Evolutionary conservation across 78 protist genomes (phyloP), one percentile per base, ranked within the genome.

Genomic region (Dictyostelium intermedium): DNA sequence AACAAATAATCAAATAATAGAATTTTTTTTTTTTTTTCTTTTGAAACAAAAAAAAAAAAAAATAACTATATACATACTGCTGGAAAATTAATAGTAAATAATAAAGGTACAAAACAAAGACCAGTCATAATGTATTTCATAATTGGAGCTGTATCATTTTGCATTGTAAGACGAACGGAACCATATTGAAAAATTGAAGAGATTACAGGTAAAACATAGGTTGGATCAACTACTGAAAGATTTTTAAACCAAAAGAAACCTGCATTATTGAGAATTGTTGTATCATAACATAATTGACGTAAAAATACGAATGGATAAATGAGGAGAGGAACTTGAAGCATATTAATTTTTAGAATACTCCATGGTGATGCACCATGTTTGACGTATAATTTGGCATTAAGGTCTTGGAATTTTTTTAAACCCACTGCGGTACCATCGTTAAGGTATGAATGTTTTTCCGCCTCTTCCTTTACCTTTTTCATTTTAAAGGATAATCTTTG

Each of bases 401-500:
- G n/a, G 0, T 39, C 3, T 53, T 74, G 83, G 11, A 77, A n/a
- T n/a, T n/a, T n/a, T n/a, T n/a, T n/a, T n/a, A n/a, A n/a, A n/a
- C n/a, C n/a, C n/a, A n/a, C n/a, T n/a, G n/a, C n/a, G n/a, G 92
- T 86, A 13, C 92, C 92, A 34, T 86, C 92, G 18, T 86, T 86
- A 5, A 86, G 78, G 20, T 77, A 35, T 0, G 84, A 11, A 5
- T 77, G 16, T 27, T 86, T 86, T 10, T 86, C 92, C 60, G 77
- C 61, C 4, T 86, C 92, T 18, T 77, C 80, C 30, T 37, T 77
- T 0, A 86, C 84, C 53, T n/a, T 7, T 37, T 39, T 25, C 92
- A 86, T 86, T 20, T 18, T 77, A 0, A 30, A 78, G 5, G n/a
- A 50, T 2, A 5, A 41, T 45, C 43, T 41, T 41, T 77, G 83